phyloP scores from a whole-genome alignment of 2,329 filamentous ascomycete genomes.

The Chalaropsis ovoidea region DNA sequence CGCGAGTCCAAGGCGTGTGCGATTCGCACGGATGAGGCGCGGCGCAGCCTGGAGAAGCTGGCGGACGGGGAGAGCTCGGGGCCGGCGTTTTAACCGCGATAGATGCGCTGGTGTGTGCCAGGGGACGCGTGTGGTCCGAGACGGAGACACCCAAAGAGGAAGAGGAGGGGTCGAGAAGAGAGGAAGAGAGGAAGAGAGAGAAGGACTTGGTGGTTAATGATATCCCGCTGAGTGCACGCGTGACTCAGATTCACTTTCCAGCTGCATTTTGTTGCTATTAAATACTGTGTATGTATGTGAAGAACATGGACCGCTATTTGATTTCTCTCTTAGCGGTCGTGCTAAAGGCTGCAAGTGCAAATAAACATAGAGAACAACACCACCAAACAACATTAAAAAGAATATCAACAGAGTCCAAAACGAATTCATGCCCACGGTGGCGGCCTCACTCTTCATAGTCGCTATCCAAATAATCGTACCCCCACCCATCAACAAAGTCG shows the following conservation, averaged over 20 bases:
- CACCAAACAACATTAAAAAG: too few species aligned
- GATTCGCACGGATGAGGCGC: conserved; percentile 47
- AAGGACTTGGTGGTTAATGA: conserved; percentile 19
- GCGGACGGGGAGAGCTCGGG: conserved; percentile 44
- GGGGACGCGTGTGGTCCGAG: not conserved
- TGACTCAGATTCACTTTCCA: not conserved
- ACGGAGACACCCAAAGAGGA: not conserved
- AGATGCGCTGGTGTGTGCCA: not conserved
- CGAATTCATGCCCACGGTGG: too few species aligned
- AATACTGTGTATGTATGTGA: not conserved
- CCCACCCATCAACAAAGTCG: conserved; percentile 56
- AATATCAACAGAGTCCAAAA: too few species aligned
- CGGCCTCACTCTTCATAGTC: conserved; percentile 21
- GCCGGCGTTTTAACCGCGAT: conserved; percentile 40
- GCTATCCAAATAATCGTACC: conserved; percentile 40
- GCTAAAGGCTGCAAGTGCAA: too few species aligned
- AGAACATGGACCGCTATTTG: too few species aligned
- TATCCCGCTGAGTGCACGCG: conserved; percentile 15
- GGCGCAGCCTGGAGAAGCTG: conserved; percentile 47
- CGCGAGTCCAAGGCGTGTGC: conserved; percentile 46
- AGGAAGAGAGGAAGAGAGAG: not conserved
- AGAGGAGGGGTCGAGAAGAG: not conserved
- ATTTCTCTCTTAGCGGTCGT: too few species aligned
- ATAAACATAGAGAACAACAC: too few species aligned
- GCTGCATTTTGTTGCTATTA: not conserved